Base-by-base conservation (phyloP, 169 alveolate genomes). In the Plasmodium adleri region DNA sequence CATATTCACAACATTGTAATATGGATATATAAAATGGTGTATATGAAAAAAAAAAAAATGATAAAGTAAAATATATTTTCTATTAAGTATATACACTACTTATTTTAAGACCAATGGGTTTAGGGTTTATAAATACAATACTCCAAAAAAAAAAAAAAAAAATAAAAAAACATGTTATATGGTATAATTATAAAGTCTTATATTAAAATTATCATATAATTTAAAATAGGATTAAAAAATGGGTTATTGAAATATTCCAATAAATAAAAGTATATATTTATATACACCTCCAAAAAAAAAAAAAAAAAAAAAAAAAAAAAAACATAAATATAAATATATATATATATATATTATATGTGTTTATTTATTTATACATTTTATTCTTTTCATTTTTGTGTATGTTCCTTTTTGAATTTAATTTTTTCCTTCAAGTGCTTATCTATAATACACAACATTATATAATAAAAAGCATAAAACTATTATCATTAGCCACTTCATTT, bases 71-170 rank as follows among this genome's bases (percentile, higher is more conserved):
- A 67, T 39, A 67, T 67, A n/a, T 39, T 24, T 12, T 24, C n/a
- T 24, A 54, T 32, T 39, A 39, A 12, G 74, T 67, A 67, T 43
- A 67, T 67, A 67, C 74, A 67, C 74, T 28, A 28, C 43, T 43
- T 43, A 43, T 22, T 67, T 13, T 39, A 15, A 28, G 7, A 28
- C 6, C 43, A 28, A 28, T 3, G 7, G 7, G 43, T 20, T 20
- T 20, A 20, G 43, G 43, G 43, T 28, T 28, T 28, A 28, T 6
- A 26, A 45, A 43, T 13, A 67, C 26, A 15, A 26, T 17, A 43
- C 6, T 2, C n/a, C 10, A 60, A 70, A 20, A 8, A 49, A 70
- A 70, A 45, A 70, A 70, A 70, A 20, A 70, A 17, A 70, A 47
- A 12, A 62, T 3, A 20, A 47, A 47, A 12, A 47, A 70, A 45